A percentile compares a stretch with the other conserved stretches of the same genome.
phyloP scores from a whole-genome alignment of 345 rosid genomes.

The Durio zibethinus region DNA sequence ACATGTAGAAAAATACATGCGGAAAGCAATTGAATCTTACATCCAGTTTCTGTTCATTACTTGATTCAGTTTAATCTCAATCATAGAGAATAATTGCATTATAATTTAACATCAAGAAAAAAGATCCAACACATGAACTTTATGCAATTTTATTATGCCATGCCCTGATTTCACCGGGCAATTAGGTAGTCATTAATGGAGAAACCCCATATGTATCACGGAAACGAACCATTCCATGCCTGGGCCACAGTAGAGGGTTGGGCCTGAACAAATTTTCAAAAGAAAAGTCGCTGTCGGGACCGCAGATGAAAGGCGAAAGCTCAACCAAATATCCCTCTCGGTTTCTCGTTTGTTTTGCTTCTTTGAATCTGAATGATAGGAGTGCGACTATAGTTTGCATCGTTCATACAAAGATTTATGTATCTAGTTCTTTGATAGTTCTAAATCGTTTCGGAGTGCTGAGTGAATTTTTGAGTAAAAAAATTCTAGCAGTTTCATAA shows the following conservation, averaged over 20 bases:
- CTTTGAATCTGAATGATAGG: background rate
- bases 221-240: background rate
- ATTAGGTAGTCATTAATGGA: background rate
- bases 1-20: background rate
- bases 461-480: background rate
- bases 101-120: background rate
- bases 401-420: background rate
- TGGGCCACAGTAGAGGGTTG: background rate
- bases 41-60: background rate
- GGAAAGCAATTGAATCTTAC: background rate
- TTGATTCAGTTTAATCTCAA: background rate
- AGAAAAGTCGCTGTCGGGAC: slow-evolving; percentile 23
- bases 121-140: background rate
- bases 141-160: background rate
- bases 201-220: background rate
- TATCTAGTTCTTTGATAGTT: background rate
- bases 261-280: slow-evolving; percentile 7
- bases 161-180: background rate
- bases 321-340: slow-evolving; percentile 7
- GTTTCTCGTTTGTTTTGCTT: background rate
- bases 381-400: background rate
- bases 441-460: too few species aligned
- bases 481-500: background rate
- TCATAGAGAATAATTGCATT: too few species aligned
- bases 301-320: slow-evolving; percentile 8